Evolutionary conservation across 2,329 filamentous ascomycete species (phyloP), one percentile per base, ranked within the genome.

Genomic region (Pseudocercospora macadamiae): DNA sequence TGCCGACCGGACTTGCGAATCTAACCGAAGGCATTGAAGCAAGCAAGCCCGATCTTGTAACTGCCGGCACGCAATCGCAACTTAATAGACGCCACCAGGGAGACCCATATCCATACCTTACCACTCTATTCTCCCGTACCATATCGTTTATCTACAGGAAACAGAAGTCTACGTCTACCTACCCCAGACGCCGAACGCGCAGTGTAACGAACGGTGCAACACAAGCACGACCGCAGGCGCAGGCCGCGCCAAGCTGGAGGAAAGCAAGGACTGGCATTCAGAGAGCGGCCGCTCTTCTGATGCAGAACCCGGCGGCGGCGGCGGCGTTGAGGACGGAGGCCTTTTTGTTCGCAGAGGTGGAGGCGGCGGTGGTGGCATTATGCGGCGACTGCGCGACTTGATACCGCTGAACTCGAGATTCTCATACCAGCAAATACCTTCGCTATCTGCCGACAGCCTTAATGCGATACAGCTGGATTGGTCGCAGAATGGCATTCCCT

Each of bases 381-480:
- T 68, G 65, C 60, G 62, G 59, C 66, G 72, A 42, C 72, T 78
- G 63, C 75, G 75, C 64, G 71, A 74, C 60, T 66, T 77, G 63
- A 79, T 79, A 60, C 78, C 78, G 21, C 71, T 77, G 57, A 70
- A 73, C 59, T 74, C 73, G 57, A 73, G 71, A 68, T 77, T 79
- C 72, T 73, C 73, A 60, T 80, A 81, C 70, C 77, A 80, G 65
- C 75, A 75, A 67, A 65, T 81, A 56, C 77, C 64, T 19, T 57
- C 61, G 4, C 42, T 64, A 2, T 64, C 64, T 47, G 73, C 71
- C 60, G 76, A 78, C 58, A 75, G 71, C 68, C 74, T 76, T 68
- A 67, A 64, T 63, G 59, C 59, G 19, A 48, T 61, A 26, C 61
- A 60, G 21, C 62, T 61, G 39, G 58, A 60, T 39, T 62, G 57